Percentiles rank a stretch among this genome's conserved stretches.
phyloP scores from a whole-genome alignment of 768 basidiomycete species.

The Trametes elegans region DNA sequence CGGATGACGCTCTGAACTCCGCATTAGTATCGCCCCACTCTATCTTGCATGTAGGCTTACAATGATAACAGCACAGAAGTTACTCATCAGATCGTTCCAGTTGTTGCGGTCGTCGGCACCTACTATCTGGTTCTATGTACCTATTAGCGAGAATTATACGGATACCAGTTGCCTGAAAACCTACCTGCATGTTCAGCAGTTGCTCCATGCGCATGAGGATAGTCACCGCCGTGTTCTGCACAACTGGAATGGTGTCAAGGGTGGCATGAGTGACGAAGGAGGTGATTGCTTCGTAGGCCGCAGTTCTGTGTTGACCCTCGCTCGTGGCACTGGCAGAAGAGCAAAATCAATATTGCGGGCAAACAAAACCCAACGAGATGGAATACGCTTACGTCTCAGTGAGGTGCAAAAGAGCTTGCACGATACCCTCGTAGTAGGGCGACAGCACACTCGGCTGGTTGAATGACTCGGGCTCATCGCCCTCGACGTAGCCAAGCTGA shows the following conservation, averaged over 20 bases:
- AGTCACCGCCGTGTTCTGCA: conserved; percentile 78
- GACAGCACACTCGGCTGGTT: conserved; percentile 68
- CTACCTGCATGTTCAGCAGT: conserved; percentile 76
- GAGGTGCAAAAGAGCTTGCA: conserved; percentile 78
- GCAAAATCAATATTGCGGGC: neutral
- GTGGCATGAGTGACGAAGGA: conserved; percentile 82
- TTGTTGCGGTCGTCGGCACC: conserved; percentile 96
- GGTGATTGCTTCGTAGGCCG: conserved; percentile 94
- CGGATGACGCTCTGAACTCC: conserved; percentile 87
- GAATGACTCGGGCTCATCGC: conserved; percentile 49
- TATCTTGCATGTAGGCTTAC: conserved; percentile 52
- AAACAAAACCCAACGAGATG: neutral
- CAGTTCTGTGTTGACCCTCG: conserved; percentile 90
- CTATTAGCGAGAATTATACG: too few relatives aligned
- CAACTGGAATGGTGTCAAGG: conserved; percentile 72
- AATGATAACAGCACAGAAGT: conserved; percentile 87
- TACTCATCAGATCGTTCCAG: conserved; percentile 98
- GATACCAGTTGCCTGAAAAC: conserved; percentile 20
- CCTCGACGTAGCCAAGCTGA: conserved; percentile 75
- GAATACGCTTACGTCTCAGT: conserved; percentile 71
- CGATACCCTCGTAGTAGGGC: conserved; percentile 85
- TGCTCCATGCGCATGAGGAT: conserved; percentile 91
- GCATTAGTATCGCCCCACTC: too few relatives aligned
- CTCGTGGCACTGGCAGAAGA: conserved; percentile 58
- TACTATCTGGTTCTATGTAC: conserved; percentile 94